Evolutionary conservation across 441 rosid species (phyloP).

Genomic region (Erodium texanum): DNA sequence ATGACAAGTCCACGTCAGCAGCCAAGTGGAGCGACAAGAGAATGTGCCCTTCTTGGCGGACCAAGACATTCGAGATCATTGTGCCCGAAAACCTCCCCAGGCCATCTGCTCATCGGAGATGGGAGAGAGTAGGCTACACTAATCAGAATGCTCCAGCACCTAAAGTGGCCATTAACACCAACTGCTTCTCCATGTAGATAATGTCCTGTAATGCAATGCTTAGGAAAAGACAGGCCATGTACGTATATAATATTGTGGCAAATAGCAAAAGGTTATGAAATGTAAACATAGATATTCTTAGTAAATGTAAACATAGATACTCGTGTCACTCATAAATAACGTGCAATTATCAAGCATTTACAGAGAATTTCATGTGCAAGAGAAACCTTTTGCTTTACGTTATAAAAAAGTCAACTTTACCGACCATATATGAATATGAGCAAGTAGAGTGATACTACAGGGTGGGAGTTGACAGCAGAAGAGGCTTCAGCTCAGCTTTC

Average conservation of each 20-base stretch:
- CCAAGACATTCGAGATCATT: conserved; percentile 47
- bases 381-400: neutral
- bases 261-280: neutral
- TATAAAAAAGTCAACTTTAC: neutral
- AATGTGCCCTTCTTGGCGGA: conserved; percentile 48
- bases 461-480: conserved; percentile 26
- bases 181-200: conserved; percentile 38
- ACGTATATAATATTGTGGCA: too few relatives aligned
- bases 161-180: conserved; percentile 10
- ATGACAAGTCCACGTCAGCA: neutral
- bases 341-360: too few relatives aligned
- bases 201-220: neutral
- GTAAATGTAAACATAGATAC: too few relatives aligned
- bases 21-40: conserved; percentile 58
- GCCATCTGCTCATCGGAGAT: conserved; percentile 36
- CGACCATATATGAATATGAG: neutral
- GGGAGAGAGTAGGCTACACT: conserved; percentile 27
- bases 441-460: conserved; percentile 12
- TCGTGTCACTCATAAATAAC: too few relatives aligned
- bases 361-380: too few relatives aligned
- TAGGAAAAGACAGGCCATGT: too few relatives aligned
- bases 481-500: conserved; percentile 27
- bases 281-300: neutral
- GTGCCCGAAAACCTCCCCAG: conserved; percentile 76
- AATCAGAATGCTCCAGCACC: conserved; percentile 20